These are phyloP conservation scores for Pecoramyces ruminantium DNA, from an alignment of 192 early-diverging fungal species.

Conservation along the genomic window DNA sequence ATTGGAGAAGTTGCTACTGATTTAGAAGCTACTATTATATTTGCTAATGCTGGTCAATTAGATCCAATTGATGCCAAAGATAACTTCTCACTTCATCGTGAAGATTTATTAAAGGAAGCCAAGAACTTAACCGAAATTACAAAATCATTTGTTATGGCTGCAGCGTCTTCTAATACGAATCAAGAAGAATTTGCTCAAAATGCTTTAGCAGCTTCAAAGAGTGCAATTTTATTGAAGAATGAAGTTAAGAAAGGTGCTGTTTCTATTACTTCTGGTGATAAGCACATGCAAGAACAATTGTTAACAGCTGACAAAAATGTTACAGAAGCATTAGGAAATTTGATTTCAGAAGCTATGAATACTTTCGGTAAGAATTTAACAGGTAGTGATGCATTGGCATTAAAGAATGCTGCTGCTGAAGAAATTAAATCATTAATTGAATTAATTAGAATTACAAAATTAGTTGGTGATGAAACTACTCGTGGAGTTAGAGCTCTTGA, in stretches of 20 bases:
- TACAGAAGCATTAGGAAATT: constrained; percentile 14
- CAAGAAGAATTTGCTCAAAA: constrained; percentile 24
- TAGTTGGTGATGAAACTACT: constrained; percentile 23
- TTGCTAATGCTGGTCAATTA: constrained; percentile 31
- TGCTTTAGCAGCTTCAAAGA: constrained; percentile 6
- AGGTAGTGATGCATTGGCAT: background rate
- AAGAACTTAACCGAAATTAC: constrained; percentile 19
- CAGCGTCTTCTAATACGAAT: constrained; percentile 5
- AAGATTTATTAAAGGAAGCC: constrained; percentile 19
- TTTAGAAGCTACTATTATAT: constrained; percentile 26
- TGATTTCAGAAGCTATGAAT: constrained; percentile 13
- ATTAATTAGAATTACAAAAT: constrained; percentile 18
- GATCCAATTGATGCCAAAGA: constrained; percentile 25
- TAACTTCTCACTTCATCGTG: constrained; percentile 24
- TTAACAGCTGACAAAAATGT: constrained; percentile 18
- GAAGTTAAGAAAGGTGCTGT: constrained; percentile 15
- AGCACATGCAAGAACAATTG: constrained; percentile 33
- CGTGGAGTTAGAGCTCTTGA: constrained; percentile 18
- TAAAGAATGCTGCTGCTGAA: constrained; percentile 3
- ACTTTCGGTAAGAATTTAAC: constrained; percentile 15
- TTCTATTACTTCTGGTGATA: constrained; percentile 28
- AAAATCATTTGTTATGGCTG: constrained; percentile 16
- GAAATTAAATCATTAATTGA: constrained; percentile 19
- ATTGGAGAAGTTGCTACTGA: constrained; percentile 21
- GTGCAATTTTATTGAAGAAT: constrained; percentile 10